Evolutionary conservation across 352 stramenopile genomes (phyloP).

Genomic region (Phytophthora tubulina): DNA sequence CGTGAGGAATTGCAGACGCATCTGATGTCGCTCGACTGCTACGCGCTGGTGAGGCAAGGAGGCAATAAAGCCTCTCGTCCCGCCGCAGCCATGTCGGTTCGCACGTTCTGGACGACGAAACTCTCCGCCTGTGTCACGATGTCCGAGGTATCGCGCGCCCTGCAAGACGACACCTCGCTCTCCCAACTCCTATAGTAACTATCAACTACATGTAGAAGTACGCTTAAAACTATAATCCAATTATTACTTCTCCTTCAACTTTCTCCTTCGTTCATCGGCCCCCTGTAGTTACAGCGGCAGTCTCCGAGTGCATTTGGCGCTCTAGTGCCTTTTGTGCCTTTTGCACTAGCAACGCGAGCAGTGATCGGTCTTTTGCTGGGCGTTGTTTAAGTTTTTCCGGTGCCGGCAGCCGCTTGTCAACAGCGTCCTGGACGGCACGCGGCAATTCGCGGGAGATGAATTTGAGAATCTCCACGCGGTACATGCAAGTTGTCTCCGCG

Average conservation of each 20-base stretch:
- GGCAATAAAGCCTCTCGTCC: constrained; percentile 21
- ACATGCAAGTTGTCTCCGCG: constrained; percentile 81
- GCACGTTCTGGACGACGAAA: constrained; percentile 57
- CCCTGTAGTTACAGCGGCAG: constrained; percentile 29
- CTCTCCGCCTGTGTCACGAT: constrained; percentile 63
- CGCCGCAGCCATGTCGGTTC: constrained; percentile 27
- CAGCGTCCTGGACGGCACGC: constrained; percentile 73
- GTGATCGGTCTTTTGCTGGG: constrained; percentile 64
- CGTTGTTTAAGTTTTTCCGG: constrained; percentile 66
- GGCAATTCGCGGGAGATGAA: constrained; percentile 83
- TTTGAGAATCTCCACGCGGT: constrained; percentile 88
- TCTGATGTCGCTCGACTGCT: constrained; percentile 75
- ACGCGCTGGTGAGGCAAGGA: constrained; percentile 64
- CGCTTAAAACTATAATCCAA: constrained; percentile 37
- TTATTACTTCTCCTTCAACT: constrained; percentile 24
- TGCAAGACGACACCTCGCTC: constrained; percentile 66
- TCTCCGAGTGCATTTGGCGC: constrained; percentile 77
- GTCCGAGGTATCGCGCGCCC: constrained; percentile 48
- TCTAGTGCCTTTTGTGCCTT: constrained; percentile 80
- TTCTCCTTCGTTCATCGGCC: constrained; percentile 29
- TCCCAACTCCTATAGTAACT: constrained; percentile 33
- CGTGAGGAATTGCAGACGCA: constrained; percentile 71
- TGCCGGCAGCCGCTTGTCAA: constrained; percentile 70
- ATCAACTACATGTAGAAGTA: background rate
- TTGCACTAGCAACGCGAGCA: constrained; percentile 80